Base-by-base conservation (phyloP, 2,329 filamentous ascomycete genomes). In the Phoma herbarum region DNA sequence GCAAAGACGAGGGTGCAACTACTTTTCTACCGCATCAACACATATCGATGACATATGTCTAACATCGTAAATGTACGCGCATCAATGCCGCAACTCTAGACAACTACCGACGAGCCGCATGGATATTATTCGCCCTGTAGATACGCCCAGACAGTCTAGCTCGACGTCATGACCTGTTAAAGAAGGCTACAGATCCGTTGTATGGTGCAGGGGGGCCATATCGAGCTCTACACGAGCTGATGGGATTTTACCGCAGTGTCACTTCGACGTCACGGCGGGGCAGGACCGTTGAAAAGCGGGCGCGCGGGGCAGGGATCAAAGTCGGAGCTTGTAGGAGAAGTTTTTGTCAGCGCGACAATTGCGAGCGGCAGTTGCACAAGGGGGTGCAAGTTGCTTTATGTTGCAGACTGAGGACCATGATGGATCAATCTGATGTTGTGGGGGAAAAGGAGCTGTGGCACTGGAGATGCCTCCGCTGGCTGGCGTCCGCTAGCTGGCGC, bases 121-220 rank as follows among this genome's bases (percentile, higher is more conserved):
- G 45, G 58, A 65, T 44, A 56, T 41, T 50, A 54, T 51, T 63
- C 47, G 64, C 64, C 70, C 66, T 66, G 68, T 68, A 65, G 49
- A 72, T 61, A 58, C 41, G 65, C 69, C 63, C 59, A 60, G 67
- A 64, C 25, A 35, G 66, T 67, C 57, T 68, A 69, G 53, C 41
- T 20, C 33, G 50, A 72, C 71, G 71, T 74, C 71, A 74, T 74
- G 68, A 72, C 62, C 63, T 60, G 54, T 51, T 66, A 28, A 63
- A 64, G 57, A 64, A 52, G 63, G 67, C 48, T 28, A 59, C 57
- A 64, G 43, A 62, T 60, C 63, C 63, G 67, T 57, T 33, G 18
- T 51, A 53, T 58, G 45, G 39, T 39, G 39, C 57, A 53, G 45
- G 53, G 52, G 37, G 59, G 41, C 59, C 62, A 63, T 58, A 65